These are phyloP conservation scores for Populus hybrid DNA, from an alignment of 441 rosid genomes.

Conservation along the genomic window DNA sequence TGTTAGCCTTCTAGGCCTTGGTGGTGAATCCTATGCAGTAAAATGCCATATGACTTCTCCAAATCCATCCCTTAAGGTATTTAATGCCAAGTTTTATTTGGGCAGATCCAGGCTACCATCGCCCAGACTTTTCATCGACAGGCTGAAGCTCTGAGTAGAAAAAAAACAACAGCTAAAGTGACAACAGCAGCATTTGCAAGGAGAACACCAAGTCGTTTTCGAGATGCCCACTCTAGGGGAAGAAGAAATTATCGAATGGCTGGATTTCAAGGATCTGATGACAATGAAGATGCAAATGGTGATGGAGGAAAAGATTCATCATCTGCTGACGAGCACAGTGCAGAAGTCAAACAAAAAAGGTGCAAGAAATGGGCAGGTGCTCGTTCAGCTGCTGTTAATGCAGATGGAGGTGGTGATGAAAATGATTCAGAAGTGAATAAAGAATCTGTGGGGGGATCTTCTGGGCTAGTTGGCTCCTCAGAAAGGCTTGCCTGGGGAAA, in stretches of 20 bases:
- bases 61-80: background rate
- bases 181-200: slow-evolving; percentile 34
- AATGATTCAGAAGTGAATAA: slow-evolving; percentile 44
- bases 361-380: slow-evolving; percentile 37
- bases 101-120: slow-evolving; percentile 68
- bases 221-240: slow-evolving; percentile 40
- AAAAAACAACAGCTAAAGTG: slow-evolving; percentile 37
- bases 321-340: slow-evolving; percentile 47
- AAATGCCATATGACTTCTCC: background rate
- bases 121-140: slow-evolving; percentile 54
- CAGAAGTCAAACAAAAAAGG: slow-evolving; percentile 45
- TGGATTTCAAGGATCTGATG: slow-evolving; percentile 52
- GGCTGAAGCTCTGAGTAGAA: slow-evolving; percentile 58
- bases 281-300: slow-evolving; percentile 48
- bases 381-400: slow-evolving; percentile 36
- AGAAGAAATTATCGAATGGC: slow-evolving; percentile 37
- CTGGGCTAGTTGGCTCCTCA: slow-evolving; percentile 41
- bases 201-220: slow-evolving; percentile 38
- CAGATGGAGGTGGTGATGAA: slow-evolving; percentile 46
- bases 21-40: background rate
- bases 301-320: slow-evolving; percentile 51
- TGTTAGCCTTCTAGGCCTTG: background rate
- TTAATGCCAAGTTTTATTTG: slow-evolving; percentile 15
- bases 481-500: slow-evolving; percentile 69
- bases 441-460: slow-evolving; percentile 43